Conservation (phyloP, 176 grass and related monocot genomes). For the Canna indica region DNA sequence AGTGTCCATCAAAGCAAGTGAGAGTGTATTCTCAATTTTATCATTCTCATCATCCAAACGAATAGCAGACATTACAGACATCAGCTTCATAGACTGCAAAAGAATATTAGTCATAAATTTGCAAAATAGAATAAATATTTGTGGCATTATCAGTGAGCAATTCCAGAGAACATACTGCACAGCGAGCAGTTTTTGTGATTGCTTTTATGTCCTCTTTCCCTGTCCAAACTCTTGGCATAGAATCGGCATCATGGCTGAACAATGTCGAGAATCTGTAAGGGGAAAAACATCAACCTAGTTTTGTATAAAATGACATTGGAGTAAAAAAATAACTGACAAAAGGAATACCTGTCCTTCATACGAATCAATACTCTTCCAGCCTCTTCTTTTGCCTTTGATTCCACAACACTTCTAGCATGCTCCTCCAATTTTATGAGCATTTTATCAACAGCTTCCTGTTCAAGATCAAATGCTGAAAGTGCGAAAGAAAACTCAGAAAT, state of each 20-base stretch:
- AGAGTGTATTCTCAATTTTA: constrained; percentile 68
- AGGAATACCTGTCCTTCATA: constrained; percentile 83
- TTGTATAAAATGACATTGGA: background rate
- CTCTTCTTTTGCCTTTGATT: constrained; percentile 80
- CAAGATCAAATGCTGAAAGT: constrained; percentile 61
- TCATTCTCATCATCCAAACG: constrained; percentile 80
- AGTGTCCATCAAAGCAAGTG: constrained; percentile 59
- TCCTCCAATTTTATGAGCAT: constrained; percentile 57
- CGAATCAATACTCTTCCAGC: constrained; percentile 70
- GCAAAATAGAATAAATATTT: background rate
- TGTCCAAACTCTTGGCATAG: constrained; percentile 96
- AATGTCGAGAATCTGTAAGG: constrained; percentile 69
- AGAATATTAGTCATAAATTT: background rate
- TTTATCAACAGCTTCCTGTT: constrained; percentile 53
- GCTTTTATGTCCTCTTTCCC: constrained; percentile 98
- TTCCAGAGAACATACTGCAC: constrained; percentile 47
- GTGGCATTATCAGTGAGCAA: background rate
- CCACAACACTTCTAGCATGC: constrained; percentile 70
- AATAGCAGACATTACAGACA: constrained; percentile 87
- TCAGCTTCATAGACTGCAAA: constrained; percentile 88
- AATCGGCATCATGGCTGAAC: constrained; percentile 89
- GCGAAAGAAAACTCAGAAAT: constrained; percentile 61
- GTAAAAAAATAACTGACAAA: constrained; percentile 1
- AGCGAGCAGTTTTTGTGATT: constrained; percentile 92
- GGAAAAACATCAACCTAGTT: background rate